Base-by-base conservation (phyloP, 495 filamentous ascomycete species). In the Sordaria brevicollis region DNA sequence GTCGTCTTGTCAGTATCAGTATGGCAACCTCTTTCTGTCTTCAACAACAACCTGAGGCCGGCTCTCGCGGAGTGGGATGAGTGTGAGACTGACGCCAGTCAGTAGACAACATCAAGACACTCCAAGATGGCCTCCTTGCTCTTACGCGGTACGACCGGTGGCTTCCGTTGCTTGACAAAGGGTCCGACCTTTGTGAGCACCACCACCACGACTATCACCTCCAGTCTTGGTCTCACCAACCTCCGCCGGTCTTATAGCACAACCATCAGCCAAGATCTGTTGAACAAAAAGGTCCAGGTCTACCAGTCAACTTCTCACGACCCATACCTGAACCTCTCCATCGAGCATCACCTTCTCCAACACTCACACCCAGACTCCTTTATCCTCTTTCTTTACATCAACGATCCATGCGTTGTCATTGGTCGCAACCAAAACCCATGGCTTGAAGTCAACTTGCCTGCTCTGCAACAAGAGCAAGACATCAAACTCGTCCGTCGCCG, bases 381-480 rank as follows among this genome's bases (percentile, higher is more conserved):
- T 49, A 77, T 97, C 36, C 85, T 97, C 0, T 93, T 97, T 70
- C 84, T 98, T 19, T 99, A 98, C 81, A 83, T 87, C 70, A 98
- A 99, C 79, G 81, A 84, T 13, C 93, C 94, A 8, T 90, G 91
- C 79, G 85, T 99, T 66, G 88, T 99, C 72, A 89, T 99, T 70
- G 95, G 95, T 15, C 90, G 94, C 65, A 99, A 99, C 78, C 95
- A 99, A 77, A 99, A 99, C 77, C 95, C 95, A 41, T 99, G 94
- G 94, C 83, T 92, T 9, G 95, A 99, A 79, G 89, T 91, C 65
- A 92, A 97, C 78, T 85, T 96, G 8, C 81, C 81, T 21, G 81
- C 84, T 9, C 80, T 93, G 1, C 77, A 80, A 11, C 54, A 71
- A 6, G 11, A 54, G 17, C 5, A 36, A 6, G 25, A 81, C 57